phyloP scores from a whole-genome alignment of 2,329 filamentous ascomycete genomes.

The Phoma sp. region DNA sequence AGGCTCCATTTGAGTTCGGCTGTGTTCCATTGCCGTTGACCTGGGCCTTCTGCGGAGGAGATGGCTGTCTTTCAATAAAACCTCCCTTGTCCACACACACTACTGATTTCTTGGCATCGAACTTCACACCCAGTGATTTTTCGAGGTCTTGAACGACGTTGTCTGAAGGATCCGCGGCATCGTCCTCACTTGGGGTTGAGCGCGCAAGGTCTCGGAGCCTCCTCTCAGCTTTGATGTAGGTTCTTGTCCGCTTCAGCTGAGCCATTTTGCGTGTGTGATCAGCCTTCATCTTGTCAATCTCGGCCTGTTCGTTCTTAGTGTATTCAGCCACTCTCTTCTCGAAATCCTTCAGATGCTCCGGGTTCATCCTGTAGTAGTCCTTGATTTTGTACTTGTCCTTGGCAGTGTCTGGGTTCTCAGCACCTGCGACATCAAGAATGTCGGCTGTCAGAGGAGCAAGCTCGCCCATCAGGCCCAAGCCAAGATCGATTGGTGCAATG shows the following conservation, averaged over 20 bases:
- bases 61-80: conserved; percentile 62
- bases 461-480: conserved; percentile 78
- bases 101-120: conserved; percentile 68
- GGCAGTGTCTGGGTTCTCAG: conserved; percentile 33
- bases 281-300: conserved; percentile 83
- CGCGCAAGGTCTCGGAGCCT: conserved; percentile 72
- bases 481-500: conserved; percentile 85
- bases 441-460: conserved; percentile 81
- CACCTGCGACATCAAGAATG: conserved; percentile 70
- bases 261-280: conserved; percentile 78
- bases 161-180: conserved; percentile 61
- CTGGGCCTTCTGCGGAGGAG: conserved; percentile 34
- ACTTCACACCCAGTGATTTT: conserved; percentile 68
- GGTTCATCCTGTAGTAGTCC: conserved; percentile 70
- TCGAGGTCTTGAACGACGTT: conserved; percentile 80
- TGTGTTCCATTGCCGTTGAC: conserved; percentile 39
- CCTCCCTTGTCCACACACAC: conserved; percentile 80
- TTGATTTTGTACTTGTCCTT: conserved; percentile 49
- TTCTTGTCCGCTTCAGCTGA: conserved; percentile 72
- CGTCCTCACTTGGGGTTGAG: conserved; percentile 28
- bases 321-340: conserved; percentile 76
- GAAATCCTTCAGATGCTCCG: conserved; percentile 83
- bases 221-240: conserved; percentile 75
- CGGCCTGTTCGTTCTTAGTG: conserved; percentile 73
- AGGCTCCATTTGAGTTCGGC: conserved; percentile 40